Percentiles rank a stretch among this genome's conserved stretches.
These are phyloP conservation scores for Sphaerulina populicola DNA, from an alignment of 2,329 filamentous ascomycete species.

Conservation along the genomic window DNA sequence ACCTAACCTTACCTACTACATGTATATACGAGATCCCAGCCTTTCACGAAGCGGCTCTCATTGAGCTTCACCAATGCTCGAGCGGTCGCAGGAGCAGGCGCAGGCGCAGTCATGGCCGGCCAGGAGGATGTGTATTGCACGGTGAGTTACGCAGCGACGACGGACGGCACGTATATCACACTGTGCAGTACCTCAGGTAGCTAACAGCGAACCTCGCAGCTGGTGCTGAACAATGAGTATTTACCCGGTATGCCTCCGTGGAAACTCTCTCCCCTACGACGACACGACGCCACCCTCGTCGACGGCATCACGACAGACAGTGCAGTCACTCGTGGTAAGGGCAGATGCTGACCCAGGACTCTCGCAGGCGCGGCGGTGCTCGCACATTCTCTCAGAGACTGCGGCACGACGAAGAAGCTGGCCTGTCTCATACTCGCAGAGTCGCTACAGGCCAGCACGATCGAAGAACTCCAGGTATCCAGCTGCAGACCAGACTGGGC, in stretches of 20 bases:
- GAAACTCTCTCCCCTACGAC: not conserved
- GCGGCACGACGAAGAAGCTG: conserved; percentile 75
- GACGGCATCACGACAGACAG: not conserved
- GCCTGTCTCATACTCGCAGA: conserved; percentile 77
- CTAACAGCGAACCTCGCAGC: conserved; percentile 45
- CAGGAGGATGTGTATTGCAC: conserved; percentile 59
- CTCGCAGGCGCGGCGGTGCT: conserved; percentile 75
- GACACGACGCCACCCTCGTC: not conserved
- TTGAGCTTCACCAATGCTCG: not conserved
- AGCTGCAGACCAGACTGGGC: conserved; percentile 2
- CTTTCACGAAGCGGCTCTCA: not conserved
- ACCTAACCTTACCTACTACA: not conserved
- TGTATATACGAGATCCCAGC: not conserved
- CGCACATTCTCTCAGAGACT: conserved; percentile 88
- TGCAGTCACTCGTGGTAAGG: not conserved
- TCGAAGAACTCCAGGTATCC: conserved; percentile 66
- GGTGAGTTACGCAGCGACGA: conserved; percentile 36
- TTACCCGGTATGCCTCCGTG: conserved; percentile 61
- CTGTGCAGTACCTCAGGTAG: not conserved
- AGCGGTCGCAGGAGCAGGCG: too few species aligned
- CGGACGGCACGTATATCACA: too few species aligned
- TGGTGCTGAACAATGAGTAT: conserved; percentile 86
- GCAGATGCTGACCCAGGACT: conserved; percentile 10
- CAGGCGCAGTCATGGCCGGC: conserved; percentile 17
- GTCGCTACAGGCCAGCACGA: conserved; percentile 62